Evolutionary conservation across 352 stramenopile genomes (phyloP).

Genomic region (Discostella stelligera): DNA sequence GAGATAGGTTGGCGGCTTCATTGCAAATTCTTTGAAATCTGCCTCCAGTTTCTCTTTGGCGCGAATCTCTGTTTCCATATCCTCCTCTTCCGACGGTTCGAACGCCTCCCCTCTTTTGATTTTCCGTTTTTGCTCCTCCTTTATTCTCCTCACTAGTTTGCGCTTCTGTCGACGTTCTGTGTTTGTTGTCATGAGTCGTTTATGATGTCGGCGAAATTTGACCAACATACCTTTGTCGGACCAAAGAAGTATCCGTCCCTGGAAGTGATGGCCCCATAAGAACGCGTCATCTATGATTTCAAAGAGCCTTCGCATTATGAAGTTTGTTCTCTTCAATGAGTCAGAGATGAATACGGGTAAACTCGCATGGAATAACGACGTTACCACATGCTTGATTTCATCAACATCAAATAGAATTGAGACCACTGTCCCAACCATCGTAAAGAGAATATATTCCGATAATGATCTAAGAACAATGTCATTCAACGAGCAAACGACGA

Average conservation of each 20-base stretch:
- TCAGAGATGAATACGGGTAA: neutral
- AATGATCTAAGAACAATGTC: conserved; percentile 30
- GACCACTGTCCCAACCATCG: conserved; percentile 8
- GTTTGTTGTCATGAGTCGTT: conserved; percentile 23
- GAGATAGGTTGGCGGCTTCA: conserved; percentile 45
- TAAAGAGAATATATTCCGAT: conserved; percentile 15
- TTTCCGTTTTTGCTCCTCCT: conserved; percentile 27
- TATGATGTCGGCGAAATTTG: conserved; percentile 44
- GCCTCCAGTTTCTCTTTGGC: conserved; percentile 27
- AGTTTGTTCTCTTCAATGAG: neutral
- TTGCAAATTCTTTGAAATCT: conserved; percentile 14
- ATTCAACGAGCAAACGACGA: conserved; percentile 27
- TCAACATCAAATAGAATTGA: conserved; percentile 30
- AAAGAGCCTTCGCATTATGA: conserved; percentile 2
- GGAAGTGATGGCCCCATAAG: conserved; percentile 34
- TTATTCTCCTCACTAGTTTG: conserved; percentile 20
- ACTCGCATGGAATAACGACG: conserved; percentile 12
- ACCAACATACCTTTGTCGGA: conserved; percentile 19
- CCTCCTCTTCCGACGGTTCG: conserved; percentile 10
- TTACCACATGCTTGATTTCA: conserved; percentile 23
- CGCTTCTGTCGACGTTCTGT: conserved; percentile 32
- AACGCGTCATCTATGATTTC: conserved; percentile 16
- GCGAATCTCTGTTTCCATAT: conserved; percentile 25
- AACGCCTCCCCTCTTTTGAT: conserved; percentile 18
- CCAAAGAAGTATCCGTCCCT: conserved; percentile 31